phyloP scores from a whole-genome alignment of 1,139 yeast species.

The Candida albicans region DNA sequence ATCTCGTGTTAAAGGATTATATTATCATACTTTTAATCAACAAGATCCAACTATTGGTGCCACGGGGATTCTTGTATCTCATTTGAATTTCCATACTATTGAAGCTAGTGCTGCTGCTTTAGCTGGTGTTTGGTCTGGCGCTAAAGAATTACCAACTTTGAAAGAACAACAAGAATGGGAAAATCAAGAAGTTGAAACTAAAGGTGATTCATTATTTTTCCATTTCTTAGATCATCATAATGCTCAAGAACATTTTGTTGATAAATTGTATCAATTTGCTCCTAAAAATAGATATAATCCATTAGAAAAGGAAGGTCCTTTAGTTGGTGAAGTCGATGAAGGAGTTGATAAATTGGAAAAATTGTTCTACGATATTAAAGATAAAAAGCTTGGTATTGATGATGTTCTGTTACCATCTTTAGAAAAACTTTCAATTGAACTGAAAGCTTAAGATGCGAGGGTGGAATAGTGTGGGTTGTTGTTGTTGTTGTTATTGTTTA shows the following conservation, averaged over 20 bases:
- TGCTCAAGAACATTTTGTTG: slow-evolving; percentile 24
- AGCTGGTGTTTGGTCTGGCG: slow-evolving; percentile 48
- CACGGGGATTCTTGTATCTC: slow-evolving; percentile 41
- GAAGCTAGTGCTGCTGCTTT: slow-evolving; percentile 46
- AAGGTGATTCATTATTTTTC: slow-evolving; percentile 25
- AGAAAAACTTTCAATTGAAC: background rate
- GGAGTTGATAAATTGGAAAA: slow-evolving; percentile 24
- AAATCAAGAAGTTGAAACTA: slow-evolving; percentile 17
- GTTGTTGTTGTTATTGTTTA: background rate
- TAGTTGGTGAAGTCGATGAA: slow-evolving; percentile 24
- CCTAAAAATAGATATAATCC: slow-evolving; percentile 28
- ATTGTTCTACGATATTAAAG: slow-evolving; percentile 24
- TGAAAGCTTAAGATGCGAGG: background rate
- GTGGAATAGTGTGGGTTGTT: background rate
- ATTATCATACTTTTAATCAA: slow-evolving; percentile 37
- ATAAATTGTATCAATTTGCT: slow-evolving; percentile 21
- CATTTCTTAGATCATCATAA: slow-evolving; percentile 25
- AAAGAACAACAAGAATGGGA: slow-evolving; percentile 36
- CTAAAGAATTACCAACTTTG: slow-evolving; percentile 25
- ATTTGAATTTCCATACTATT: slow-evolving; percentile 41
- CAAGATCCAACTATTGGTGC: slow-evolving; percentile 44
- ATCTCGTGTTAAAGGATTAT: slow-evolving; percentile 38
- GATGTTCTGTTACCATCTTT: slow-evolving; percentile 9
- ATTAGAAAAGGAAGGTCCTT: slow-evolving; percentile 23
- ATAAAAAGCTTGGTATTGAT: slow-evolving; percentile 11